Evolutionary conservation across 2,329 filamentous ascomycete genomes (phyloP).

Genomic region (Zymoseptoria brevis): DNA sequence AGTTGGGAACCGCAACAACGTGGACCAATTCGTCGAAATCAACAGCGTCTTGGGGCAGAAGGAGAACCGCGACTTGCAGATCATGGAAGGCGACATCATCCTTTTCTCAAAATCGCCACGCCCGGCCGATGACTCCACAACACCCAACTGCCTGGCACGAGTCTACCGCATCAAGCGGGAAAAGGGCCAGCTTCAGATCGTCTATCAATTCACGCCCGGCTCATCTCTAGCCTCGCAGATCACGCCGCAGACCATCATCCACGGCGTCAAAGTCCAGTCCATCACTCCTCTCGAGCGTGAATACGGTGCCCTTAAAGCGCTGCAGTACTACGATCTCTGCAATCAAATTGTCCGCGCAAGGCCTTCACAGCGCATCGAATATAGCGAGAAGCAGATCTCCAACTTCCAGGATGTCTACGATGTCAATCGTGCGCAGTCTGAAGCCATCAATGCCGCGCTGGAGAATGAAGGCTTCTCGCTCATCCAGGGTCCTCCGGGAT

Average conservation of each 20-base stretch:
- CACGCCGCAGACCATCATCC: conserved; percentile 60
- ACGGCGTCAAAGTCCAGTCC: conserved; percentile 78
- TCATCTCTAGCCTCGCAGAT: conserved; percentile 37
- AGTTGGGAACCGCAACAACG: conserved; percentile 75
- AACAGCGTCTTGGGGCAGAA: conserved; percentile 69
- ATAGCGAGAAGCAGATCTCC: conserved; percentile 63
- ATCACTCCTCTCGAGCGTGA: conserved; percentile 93
- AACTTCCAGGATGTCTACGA: conserved; percentile 67
- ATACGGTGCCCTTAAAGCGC: conserved; percentile 79
- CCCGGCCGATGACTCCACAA: conserved; percentile 57
- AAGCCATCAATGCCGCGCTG: conserved; percentile 81
- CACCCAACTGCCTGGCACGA: conserved; percentile 77
- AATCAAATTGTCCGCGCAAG: conserved; percentile 84
- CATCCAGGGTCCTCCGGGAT: conserved; percentile 91
- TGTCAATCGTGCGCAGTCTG: conserved; percentile 81
- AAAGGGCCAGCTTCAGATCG: conserved; percentile 71
- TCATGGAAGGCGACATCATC: conserved; percentile 82
- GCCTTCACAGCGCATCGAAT: conserved; percentile 79
- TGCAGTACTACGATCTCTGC: conserved; percentile 94
- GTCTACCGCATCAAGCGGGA: conserved; percentile 75
- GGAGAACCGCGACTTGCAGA: conserved; percentile 61
- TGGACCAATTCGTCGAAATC: conserved; percentile 89
- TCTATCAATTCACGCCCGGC: conserved; percentile 67
- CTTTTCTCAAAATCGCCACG: conserved; percentile 67
- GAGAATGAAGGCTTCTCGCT: conserved; percentile 97